Percentiles rank a stretch among this genome's conserved stretches.
phyloP scores from a whole-genome alignment of 208 protist species.

The Wallacemonas sp. region DNA sequence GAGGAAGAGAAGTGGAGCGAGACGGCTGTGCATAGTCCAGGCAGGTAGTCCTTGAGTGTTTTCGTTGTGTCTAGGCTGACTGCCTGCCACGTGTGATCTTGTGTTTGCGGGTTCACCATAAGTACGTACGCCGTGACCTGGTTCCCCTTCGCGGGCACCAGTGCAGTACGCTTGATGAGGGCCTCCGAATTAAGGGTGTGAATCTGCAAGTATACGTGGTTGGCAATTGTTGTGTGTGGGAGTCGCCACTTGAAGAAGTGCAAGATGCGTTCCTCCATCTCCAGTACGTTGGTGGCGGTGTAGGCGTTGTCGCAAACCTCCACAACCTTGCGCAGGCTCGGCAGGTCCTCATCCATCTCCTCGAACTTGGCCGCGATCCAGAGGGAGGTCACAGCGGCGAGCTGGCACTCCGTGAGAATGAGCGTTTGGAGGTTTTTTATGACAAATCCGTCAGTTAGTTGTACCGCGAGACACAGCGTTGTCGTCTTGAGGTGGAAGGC shows the following conservation, averaged over 20 bases:
- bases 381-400: constrained; percentile 70
- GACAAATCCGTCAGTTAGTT: constrained; percentile 77
- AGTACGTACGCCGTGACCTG: constrained; percentile 40
- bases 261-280: constrained; percentile 81
- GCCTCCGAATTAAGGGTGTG: constrained; percentile 62
- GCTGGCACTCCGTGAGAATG: constrained; percentile 70
- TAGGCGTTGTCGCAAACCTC: constrained; percentile 80
- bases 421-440: constrained; percentile 54
- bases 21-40: constrained; percentile 45
- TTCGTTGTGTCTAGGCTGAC: constrained; percentile 24
- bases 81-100: constrained; percentile 31
- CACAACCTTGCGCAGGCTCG: constrained; percentile 62
- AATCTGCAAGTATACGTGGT: constrained; percentile 79
- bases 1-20: constrained; percentile 41
- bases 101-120: constrained; percentile 27
- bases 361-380: constrained; percentile 89
- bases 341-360: constrained; percentile 73
- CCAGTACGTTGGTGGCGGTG: constrained; percentile 49
- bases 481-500: constrained; percentile 76
- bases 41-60: constrained; percentile 44
- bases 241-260: constrained; percentile 79
- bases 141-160: constrained; percentile 12
- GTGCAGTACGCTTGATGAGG: constrained; percentile 28
- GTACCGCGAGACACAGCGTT: constrained; percentile 82
- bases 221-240: constrained; percentile 80